Evolutionary conservation across 2,329 filamentous ascomycete genomes (phyloP).

Genomic region (Fusarium nurragi): DNA sequence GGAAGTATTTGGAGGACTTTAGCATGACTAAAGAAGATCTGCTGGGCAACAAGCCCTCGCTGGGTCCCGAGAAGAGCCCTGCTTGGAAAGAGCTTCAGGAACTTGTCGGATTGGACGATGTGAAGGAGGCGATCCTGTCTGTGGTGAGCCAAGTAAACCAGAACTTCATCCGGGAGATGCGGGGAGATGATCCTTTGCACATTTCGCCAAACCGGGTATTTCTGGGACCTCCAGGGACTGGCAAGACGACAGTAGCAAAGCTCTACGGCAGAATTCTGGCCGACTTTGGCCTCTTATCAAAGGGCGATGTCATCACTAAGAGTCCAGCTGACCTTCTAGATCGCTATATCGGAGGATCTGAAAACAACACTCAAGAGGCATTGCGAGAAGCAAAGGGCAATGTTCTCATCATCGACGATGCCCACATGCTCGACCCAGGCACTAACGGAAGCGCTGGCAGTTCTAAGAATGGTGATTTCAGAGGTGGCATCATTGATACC

Average conservation of each 20-base stretch:
- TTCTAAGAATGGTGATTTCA: constrained; percentile 57
- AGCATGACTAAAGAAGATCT: constrained; percentile 69
- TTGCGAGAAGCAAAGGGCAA: constrained; percentile 72
- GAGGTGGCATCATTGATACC: constrained; percentile 75
- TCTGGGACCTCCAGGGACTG: constrained; percentile 75
- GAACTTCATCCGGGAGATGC: constrained; percentile 72
- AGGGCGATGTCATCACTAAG: constrained; percentile 69
- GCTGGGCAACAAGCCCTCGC: constrained; percentile 71
- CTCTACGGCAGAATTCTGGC: constrained; percentile 74
- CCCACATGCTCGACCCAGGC: constrained; percentile 70
- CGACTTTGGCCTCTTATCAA: constrained; percentile 68
- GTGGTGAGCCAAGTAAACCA: constrained; percentile 63
- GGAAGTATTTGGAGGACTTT: constrained; percentile 42
- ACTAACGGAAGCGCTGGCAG: constrained; percentile 40
- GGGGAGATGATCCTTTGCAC: constrained; percentile 65
- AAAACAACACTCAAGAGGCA: constrained; percentile 75
- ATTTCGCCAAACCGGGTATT: constrained; percentile 75
- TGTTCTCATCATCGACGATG: constrained; percentile 81
- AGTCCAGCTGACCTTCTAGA: constrained; percentile 79
- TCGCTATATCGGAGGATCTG: constrained; percentile 69
- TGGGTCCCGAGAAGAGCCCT: constrained; percentile 59
- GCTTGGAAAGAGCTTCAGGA: constrained; percentile 68
- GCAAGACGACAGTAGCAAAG: constrained; percentile 78
- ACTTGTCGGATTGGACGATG: constrained; percentile 66
- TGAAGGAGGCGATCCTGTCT: constrained; percentile 62